Percentiles rank a stretch among this genome's conserved stretches.
These are phyloP conservation scores for Penicillium sp. DNA, from an alignment of 2,329 filamentous ascomycete genomes.

Conservation along the genomic window DNA sequence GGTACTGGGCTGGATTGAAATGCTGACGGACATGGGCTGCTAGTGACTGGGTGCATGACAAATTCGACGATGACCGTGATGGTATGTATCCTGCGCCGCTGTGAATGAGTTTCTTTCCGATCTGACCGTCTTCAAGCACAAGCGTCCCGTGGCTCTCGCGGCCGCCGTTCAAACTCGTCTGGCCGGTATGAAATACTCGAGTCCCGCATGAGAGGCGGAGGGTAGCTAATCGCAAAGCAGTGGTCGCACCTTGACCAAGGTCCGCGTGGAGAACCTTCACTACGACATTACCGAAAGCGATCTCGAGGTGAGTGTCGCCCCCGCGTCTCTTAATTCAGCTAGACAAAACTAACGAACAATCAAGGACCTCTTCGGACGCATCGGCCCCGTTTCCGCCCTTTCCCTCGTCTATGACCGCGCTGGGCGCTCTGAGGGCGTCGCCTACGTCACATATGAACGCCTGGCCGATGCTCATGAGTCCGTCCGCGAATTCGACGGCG, in stretches of 20 bases:
- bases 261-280: conserved; percentile 87
- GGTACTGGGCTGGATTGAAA: background rate
- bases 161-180: conserved; percentile 39
- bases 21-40: conserved; percentile 16
- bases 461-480: conserved; percentile 72
- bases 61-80: conserved; percentile 73
- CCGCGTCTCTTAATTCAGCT: background rate
- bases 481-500: conserved; percentile 79
- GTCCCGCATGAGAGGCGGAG: background rate
- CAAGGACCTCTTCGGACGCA: conserved; percentile 77
- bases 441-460: conserved; percentile 77
- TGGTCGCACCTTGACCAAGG: conserved; percentile 63
- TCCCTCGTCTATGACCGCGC: conserved; percentile 82
- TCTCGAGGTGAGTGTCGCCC: conserved; percentile 63
- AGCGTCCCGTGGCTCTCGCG: conserved; percentile 49
- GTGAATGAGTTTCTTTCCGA: conserved; percentile 5
- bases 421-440: conserved; percentile 81
- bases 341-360: background rate
- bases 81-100: conserved; percentile 36
- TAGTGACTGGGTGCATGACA: conserved; percentile 94
- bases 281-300: conserved; percentile 88
- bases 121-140: conserved; percentile 35
- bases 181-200: conserved; percentile 35
- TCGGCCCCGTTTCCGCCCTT: conserved; percentile 70
- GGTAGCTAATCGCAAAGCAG: conserved; percentile 39